Evolutionary conservation across 108 stramenopile species (phyloP).

Genomic region (Pseudonitzschia multiseries): DNA sequence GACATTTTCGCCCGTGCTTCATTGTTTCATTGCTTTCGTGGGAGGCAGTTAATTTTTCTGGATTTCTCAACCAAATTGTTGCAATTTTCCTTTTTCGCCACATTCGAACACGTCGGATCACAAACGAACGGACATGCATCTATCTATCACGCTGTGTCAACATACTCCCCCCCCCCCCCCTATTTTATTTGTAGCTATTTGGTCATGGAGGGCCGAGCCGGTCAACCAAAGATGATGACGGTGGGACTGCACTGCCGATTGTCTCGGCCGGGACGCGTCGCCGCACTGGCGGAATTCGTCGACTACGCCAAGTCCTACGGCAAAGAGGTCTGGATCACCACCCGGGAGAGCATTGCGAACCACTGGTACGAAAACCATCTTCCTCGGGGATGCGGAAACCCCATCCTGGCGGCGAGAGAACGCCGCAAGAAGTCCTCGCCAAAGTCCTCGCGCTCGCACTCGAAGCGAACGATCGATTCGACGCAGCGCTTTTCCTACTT

Average conservation of each 20-base stretch:
- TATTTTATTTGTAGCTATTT: constrained; percentile 45
- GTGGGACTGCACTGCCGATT: constrained; percentile 92
- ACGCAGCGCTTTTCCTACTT: neutral
- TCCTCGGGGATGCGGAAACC: constrained; percentile 45
- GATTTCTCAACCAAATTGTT: neutral
- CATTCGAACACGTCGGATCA: no score
- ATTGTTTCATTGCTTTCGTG: no score
- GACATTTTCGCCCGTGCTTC: neutral
- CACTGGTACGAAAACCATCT: constrained; percentile 87
- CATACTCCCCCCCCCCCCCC: neutral
- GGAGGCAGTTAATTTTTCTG: neutral
- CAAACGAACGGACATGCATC: neutral
- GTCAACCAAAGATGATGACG: constrained; percentile 91
- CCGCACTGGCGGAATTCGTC: constrained; percentile 86
- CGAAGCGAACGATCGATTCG: neutral
- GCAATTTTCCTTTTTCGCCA: neutral
- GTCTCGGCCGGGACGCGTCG: constrained; percentile 85
- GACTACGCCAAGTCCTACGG: constrained; percentile 86
- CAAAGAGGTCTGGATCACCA: constrained; percentile 91
- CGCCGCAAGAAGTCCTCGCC: neutral
- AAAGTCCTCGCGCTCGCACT: no score
- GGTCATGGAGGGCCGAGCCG: constrained; percentile 81
- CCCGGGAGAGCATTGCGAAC: constrained; percentile 89
- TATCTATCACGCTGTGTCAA: no score
- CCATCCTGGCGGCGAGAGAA: constrained; percentile 20